A percentile compares a stretch with the other conserved stretches of the same genome.
phyloP scores from a whole-genome alignment of 2,329 filamentous ascomycete species.

The Xylaria sp. region DNA sequence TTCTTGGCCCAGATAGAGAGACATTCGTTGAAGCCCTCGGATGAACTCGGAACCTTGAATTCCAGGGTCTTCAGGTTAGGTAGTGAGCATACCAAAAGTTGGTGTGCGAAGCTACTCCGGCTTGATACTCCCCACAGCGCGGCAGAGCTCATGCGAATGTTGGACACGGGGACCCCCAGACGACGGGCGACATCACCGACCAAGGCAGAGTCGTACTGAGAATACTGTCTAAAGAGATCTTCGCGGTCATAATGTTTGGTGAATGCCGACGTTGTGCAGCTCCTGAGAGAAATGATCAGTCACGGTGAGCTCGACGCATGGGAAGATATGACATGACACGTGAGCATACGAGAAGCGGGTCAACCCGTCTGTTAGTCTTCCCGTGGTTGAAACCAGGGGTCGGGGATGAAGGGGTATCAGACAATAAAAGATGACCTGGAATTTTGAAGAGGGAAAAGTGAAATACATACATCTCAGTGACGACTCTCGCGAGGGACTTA shows the following conservation, averaged over 20 bases:
- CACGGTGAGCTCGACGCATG: background rate
- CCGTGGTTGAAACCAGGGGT: background rate
- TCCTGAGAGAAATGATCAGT: constrained; percentile 37
- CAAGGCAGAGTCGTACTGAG: constrained; percentile 39
- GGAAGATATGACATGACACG: constrained; percentile 20
- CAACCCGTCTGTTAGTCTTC: background rate
- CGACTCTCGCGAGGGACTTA: constrained; percentile 33
- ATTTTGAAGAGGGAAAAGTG: background rate
- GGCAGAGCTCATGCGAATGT: constrained; percentile 40
- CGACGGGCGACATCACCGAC: constrained; percentile 40
- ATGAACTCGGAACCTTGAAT: constrained; percentile 36
- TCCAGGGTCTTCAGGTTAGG: constrained; percentile 38
- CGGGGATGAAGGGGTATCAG: background rate
- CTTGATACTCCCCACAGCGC: constrained; percentile 37
- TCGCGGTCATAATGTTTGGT: constrained; percentile 42
- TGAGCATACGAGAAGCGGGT: constrained; percentile 12
- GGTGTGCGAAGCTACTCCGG: constrained; percentile 38
- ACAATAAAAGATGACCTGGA: background rate
- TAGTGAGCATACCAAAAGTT: constrained; percentile 38
- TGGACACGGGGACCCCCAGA: constrained; percentile 36
- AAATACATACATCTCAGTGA: constrained; percentile 39
- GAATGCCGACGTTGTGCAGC: constrained; percentile 38
- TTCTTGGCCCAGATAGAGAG: constrained; percentile 40
- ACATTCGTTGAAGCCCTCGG: constrained; percentile 40
- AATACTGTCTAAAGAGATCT: constrained; percentile 39